Conservation (phyloP, 257 asterid genomes). For the Henckelia pumila region DNA sequence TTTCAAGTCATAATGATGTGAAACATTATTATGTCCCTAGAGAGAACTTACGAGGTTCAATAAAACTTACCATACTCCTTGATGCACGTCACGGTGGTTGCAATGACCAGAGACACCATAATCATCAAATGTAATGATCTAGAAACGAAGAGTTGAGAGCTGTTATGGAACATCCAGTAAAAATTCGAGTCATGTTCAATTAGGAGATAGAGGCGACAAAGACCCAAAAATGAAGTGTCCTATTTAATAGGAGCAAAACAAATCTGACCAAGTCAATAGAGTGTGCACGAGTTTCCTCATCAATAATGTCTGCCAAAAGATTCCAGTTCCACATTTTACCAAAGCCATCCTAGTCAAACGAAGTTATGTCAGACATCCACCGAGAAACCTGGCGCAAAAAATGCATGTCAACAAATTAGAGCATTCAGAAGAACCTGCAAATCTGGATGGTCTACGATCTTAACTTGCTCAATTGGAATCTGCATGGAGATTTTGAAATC, state of each 20-base stretch:
- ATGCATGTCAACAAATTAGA: too few relatives aligned
- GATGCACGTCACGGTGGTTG: constrained; percentile 60
- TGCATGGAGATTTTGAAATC: constrained; percentile 32
- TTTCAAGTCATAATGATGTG: background rate
- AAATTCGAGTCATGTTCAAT: background rate
- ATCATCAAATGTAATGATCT: constrained; percentile 81
- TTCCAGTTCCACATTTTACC: constrained; percentile 61
- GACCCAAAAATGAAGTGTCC: constrained; percentile 21
- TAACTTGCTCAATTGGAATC: constrained; percentile 74
- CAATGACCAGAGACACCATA: constrained; percentile 95
- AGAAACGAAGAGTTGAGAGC: constrained; percentile 23
- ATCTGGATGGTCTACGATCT: constrained; percentile 75
- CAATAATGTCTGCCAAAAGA: constrained; percentile 49
- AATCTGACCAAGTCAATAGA: constrained; percentile 64
- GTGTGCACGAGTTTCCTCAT: constrained; percentile 43
- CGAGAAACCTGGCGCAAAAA: constrained; percentile 7
- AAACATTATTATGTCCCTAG: background rate
- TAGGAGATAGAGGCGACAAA: constrained; percentile 12
- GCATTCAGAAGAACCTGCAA: constrained; percentile 55
- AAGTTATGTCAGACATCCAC: constrained; percentile 23
- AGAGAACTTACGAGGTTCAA: constrained; percentile 15
- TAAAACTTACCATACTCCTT: constrained; percentile 65
- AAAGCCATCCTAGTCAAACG: constrained; percentile 76
- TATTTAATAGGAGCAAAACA: constrained; percentile 9
- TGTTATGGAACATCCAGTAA: background rate